Base-by-base conservation (phyloP, 345 rosid species). In the Turnera subulata region DNA sequence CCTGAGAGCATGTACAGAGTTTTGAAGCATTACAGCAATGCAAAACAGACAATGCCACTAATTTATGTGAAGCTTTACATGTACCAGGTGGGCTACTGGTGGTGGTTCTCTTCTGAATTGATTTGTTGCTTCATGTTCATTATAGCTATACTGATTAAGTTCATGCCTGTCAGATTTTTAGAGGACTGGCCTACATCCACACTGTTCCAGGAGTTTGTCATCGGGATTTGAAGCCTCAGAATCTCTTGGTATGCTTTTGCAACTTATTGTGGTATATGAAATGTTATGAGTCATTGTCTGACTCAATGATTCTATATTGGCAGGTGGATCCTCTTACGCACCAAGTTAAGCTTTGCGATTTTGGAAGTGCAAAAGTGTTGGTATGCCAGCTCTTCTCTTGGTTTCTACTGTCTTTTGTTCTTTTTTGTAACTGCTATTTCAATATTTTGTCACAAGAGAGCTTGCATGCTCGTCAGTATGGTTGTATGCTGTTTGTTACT, bases 281-380 rank as follows among this genome's bases (percentile, higher is more conserved):
- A 29, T 33, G 16, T 12, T 14, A n/a, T 26, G 18, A 29, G 13
- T 15, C 22, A 22, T 10, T 29, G 38, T 33, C 20, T 58, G 53
- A 29, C 38, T 55, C 69, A 48, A 47, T 55, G 20, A 25, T 45
- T 55, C 17, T 55, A 65, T 56, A 45, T 20, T 61, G 44, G 47
- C 66, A 89, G 96, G 96, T 89, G 74, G 96, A 89, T 80, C 96
- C 96, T 53, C 89, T 82, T n/a, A 85, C 91, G n/a, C 74, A 70
- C 23, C 74, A 70, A 29, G 74, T 70, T 43, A 70, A 70, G 58
- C 69, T 70, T 29, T 84, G 96, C 43, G 96, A 89, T 75, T 89
- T 89, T 80, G 96, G 96, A 56, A 89, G 96, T 54, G 96, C 96
- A 24, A 89, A 89, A 85, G 85, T 82, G 75, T 80, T 89, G 6